A percentile compares a stretch with the other conserved stretches of the same genome.
Evolutionary conservation across 2,329 filamentous ascomycete genomes (phyloP).

Genomic region (Aspergillus sp.): DNA sequence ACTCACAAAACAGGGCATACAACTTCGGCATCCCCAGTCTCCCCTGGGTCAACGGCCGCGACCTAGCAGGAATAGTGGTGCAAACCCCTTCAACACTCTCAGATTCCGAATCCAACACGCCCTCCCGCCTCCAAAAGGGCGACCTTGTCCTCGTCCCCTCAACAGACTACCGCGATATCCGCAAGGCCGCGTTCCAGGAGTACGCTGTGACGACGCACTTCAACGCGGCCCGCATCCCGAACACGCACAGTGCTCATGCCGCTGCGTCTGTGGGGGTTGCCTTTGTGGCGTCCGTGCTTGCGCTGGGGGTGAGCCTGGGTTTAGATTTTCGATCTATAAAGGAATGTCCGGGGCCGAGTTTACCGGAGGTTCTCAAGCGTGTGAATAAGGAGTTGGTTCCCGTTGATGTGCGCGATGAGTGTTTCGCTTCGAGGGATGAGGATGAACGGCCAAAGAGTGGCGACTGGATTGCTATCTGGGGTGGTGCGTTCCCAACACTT

Average conservation of each 20-base stretch:
- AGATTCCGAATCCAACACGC: slow-evolving; percentile 21
- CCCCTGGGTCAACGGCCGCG: slow-evolving; percentile 69
- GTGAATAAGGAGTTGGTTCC: slow-evolving; percentile 54
- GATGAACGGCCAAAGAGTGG: slow-evolving; percentile 58
- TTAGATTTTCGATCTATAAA: slow-evolving; percentile 55
- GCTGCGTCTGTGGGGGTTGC: slow-evolving; percentile 68
- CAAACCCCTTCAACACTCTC: slow-evolving; percentile 29
- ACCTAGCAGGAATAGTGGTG: slow-evolving; percentile 66
- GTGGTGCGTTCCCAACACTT: slow-evolving; percentile 54
- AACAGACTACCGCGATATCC: slow-evolving; percentile 70
- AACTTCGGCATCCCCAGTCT: slow-evolving; percentile 68
- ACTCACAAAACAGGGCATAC: slow-evolving; percentile 55
- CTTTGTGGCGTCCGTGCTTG: slow-evolving; percentile 67
- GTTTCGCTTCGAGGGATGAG: slow-evolving; percentile 54
- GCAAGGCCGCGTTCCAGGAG: slow-evolving; percentile 71
- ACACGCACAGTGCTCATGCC: slow-evolving; percentile 48
- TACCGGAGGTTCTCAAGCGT: slow-evolving; percentile 52
- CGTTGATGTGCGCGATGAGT: slow-evolving; percentile 62
- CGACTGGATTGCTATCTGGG: slow-evolving; percentile 75
- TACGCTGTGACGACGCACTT: slow-evolving; percentile 65
- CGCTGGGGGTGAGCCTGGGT: slow-evolving; percentile 69
- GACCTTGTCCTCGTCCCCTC: slow-evolving; percentile 65
- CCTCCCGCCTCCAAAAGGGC: slow-evolving; percentile 54
- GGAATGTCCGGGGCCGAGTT: slow-evolving; percentile 57
- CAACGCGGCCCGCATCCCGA: slow-evolving; percentile 64